Conservation (phyloP, 176 grass and related monocot genomes). For the Carex myosuroides region DNA sequence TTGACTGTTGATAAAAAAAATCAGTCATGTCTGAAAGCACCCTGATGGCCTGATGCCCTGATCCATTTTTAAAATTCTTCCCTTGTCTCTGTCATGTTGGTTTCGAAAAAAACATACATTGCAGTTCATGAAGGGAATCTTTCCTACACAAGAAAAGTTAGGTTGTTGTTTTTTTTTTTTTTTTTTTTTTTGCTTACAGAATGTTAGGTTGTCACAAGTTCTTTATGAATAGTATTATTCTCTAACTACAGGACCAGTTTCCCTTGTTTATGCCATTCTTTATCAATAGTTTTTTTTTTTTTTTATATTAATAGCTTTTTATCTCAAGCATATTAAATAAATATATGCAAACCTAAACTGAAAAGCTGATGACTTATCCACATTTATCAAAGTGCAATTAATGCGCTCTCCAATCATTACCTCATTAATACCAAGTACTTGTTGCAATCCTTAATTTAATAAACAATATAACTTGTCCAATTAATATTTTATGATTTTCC, state of each 20-base stretch:
- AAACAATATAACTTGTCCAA: not conserved
- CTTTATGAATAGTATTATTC: slow-evolving; percentile 11
- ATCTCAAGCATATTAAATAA: not conserved
- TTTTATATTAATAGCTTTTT: not conserved
- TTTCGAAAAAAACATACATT: slow-evolving; percentile 16
- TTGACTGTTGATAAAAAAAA: slow-evolving; percentile 13
- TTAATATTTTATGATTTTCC: too few species aligned
- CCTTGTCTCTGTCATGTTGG: slow-evolving; percentile 19
- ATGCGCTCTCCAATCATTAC: slow-evolving; percentile 17
- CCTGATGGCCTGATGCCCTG: not conserved
- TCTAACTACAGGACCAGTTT: slow-evolving; percentile 7
- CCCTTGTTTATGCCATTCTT: not conserved
- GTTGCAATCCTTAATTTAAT: slow-evolving; percentile 11
- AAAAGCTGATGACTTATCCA: not conserved
- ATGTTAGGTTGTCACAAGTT: slow-evolving; percentile 25
- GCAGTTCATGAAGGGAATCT: slow-evolving; percentile 21
- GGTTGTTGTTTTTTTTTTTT: not conserved
- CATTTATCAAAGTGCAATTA: slow-evolving; percentile 21
- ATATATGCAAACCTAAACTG: not conserved
- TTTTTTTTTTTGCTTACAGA: not conserved
- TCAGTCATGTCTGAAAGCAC: not conserved
- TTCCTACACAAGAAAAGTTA: slow-evolving; percentile 30
- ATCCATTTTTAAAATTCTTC: not conserved
- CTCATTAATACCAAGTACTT: slow-evolving; percentile 13
- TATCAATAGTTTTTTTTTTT: not conserved